Base-by-base conservation (phyloP, 352 stramenopile genomes). In the Phytophthora rubi region DNA sequence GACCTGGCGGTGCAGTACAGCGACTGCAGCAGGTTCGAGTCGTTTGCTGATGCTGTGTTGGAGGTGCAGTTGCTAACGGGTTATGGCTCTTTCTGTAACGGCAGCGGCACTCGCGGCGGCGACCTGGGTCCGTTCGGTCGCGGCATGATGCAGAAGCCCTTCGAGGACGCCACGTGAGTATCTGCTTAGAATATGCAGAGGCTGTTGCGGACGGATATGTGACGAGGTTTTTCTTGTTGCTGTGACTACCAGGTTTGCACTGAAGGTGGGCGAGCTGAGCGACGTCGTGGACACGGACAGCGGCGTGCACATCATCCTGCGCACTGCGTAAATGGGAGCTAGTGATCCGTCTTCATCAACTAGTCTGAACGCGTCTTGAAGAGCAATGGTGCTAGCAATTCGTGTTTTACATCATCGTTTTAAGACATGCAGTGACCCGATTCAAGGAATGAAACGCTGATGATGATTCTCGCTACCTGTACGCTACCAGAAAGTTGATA, bases 261-360 rank as follows among this genome's bases (percentile, higher is more conserved):
- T 99, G 21, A 69, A 92, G 55, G 88, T 98, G 23, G 96, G 94
- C 45, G 87, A 99, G 75, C 89, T 99, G 70, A 98, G 89, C 58
- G 90, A 82, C 53, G 95, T 99, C 68, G 92, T 99, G 21, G 94
- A 97, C 64, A 98, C 95, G 54, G 97, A 99, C 77, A 98, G 87
- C 59, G 97, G 97, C 53, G 95, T 98, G 66, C 97, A 99, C 88
- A 97, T 99, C 64, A 99, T 99, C 56, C 86, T 99, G 56, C 87
- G 97, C 68, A 94, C 87, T n/a, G 86, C 83, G 6, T 94, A 86
- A 86, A 61, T 53, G 33, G 35, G 16, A 23, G 37, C 4, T 45
- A 45, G 37, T 9, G 37, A 18, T 6, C 6, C 16, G 23, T 3
- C 42, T 49, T 18, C 42, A 26, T 26, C 15, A 10, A 18, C 16